Evolutionary conservation across 306 rosid species (phyloP), one percentile per base, ranked within the genome.

Genomic region (Begonia masoniana): DNA sequence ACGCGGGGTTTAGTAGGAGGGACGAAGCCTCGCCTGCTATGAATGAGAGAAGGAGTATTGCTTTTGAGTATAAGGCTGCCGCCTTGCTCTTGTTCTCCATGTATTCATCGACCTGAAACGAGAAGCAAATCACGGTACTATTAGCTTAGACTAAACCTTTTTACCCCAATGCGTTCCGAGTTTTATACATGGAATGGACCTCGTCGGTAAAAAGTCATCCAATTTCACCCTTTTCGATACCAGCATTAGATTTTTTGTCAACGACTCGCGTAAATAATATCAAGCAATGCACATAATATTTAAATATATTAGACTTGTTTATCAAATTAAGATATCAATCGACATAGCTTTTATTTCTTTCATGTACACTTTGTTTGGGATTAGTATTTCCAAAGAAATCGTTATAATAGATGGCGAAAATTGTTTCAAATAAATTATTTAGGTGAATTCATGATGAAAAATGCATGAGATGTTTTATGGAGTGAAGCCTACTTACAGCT

Each of bases 1-100:
- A 83, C 17, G 88, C 83, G 31, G 99, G 95, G 43, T 64, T 83
- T 54, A 85, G 75, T 24, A 83, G 74, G 59, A 92, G 83, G 52
- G 77, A 64, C 43, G 68, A 68, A 58, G 95, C 99, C 82, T 83
- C 96, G 58, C 67, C 74, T 54, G 78, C 74, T 42, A 92, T 74
- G 53, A 92, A 92, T 31, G 84, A 81, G 57, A 92, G 82, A 54
- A 92, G 72, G 68, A 81, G 82, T 74, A 77, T 71, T 13, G 99
- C 96, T 65, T 77, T 81, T 21, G 99, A 74, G 73, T 92, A 86
- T 14, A 76, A 69, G 55, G 71, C 81, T 47, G 76, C 73, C 10
- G 88, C 94, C 43, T 63, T 70, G 6, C 58, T 74, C 62, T 60
- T 62, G 78, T 81, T 77, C 69, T 64, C 85, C 82, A 79, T 67